Conservation (phyloP, 2,329 filamentous ascomycete species). For the Aspergillus sp. region DNA sequence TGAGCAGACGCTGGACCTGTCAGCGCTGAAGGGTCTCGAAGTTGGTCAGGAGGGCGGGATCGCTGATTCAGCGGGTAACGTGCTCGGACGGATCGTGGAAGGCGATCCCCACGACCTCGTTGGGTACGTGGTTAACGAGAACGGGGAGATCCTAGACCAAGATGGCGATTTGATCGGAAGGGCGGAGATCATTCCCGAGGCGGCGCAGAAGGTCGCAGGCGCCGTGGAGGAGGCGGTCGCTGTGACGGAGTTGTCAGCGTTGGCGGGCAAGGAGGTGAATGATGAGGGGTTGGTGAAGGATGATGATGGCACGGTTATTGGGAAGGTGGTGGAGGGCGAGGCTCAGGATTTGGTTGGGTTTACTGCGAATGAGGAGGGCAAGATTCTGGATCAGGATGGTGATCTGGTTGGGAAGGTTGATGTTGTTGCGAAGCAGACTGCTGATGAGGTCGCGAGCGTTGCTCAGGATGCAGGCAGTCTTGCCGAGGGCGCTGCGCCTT, state of each 20-base stretch:
- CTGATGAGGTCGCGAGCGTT: slow-evolving; percentile 42
- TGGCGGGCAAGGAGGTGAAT: slow-evolving; percentile 50
- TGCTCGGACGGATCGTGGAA: slow-evolving; percentile 41
- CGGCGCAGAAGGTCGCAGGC: slow-evolving; percentile 25
- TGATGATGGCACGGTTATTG: slow-evolving; percentile 38
- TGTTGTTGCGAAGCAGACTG: not conserved
- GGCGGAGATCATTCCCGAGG: slow-evolving; percentile 28
- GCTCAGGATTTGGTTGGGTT: slow-evolving; percentile 41
- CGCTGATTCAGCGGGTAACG: slow-evolving; percentile 33
- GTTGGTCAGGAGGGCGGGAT: slow-evolving; percentile 40
- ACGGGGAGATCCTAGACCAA: slow-evolving; percentile 34
- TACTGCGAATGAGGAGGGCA: slow-evolving; percentile 41
- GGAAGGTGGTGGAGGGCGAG: slow-evolving; percentile 42
- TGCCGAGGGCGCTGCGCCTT: not conserved
- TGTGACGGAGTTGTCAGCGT: slow-evolving; percentile 43
- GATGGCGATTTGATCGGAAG: slow-evolving; percentile 39
- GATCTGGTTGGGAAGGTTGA: slow-evolving; percentile 15
- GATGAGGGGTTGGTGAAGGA: slow-evolving; percentile 41
- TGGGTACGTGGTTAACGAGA: slow-evolving; percentile 41
- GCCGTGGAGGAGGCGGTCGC: slow-evolving; percentile 30
- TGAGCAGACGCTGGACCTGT: slow-evolving; percentile 26
- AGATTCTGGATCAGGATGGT: slow-evolving; percentile 30
- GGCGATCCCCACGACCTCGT: slow-evolving; percentile 43
- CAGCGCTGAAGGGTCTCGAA: slow-evolving; percentile 40
- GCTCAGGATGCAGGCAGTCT: slow-evolving; percentile 34